Base-by-base conservation (phyloP, 2,329 filamentous ascomycete genomes). In the Xylaria sp. region DNA sequence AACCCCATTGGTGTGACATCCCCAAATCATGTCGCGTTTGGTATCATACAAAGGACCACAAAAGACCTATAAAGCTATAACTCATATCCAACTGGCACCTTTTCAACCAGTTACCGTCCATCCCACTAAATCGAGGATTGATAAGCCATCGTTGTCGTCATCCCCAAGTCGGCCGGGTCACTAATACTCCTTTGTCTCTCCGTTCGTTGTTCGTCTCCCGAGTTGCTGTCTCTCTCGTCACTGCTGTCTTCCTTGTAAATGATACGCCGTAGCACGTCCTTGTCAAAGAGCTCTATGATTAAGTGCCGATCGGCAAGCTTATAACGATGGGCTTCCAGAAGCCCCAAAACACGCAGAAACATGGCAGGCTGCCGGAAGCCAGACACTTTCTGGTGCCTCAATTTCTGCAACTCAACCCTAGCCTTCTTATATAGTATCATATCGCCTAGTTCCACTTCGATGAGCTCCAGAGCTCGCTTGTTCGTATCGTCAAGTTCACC, bases 241-340 rank as follows among this genome's bases (percentile, higher is more conserved):
- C 74, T 75, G 10, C 73, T 76, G 27, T 76, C 77, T 35, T 91
- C 90, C 53, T 90, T 88, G 60, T 96, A 88, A 11, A 99, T 90
- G 62, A 97, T 91, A 67, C 87, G 86, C 65, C 93, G 84, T 77
- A 98, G 83, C 43, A 98, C 91, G 61, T 86, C 89, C 77, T 94
- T 95, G 72, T 98, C 94, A 71, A 99, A 99, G 21, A 99, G 79
- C 73, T 98, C 95, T 62, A 98, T 88, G 35, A 97, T 90, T 77
- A 97, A 93, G 46, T 94, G 89, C 64, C 94, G 90, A 27, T 96
- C 90, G 1, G 89, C 90, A 2, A 99, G 83, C 21, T 93, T 87
- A 76, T 95, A 98, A 73, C 96, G 92, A 70, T 97, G 94, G 68
- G 87, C 88, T 75, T 97, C 93, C 61, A 99, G 83, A 49, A 98